Evolutionary conservation across 768 basidiomycete genomes (phyloP), one percentile per base, ranked within the genome.

Genomic region (Phanerochaete sordida): DNA sequence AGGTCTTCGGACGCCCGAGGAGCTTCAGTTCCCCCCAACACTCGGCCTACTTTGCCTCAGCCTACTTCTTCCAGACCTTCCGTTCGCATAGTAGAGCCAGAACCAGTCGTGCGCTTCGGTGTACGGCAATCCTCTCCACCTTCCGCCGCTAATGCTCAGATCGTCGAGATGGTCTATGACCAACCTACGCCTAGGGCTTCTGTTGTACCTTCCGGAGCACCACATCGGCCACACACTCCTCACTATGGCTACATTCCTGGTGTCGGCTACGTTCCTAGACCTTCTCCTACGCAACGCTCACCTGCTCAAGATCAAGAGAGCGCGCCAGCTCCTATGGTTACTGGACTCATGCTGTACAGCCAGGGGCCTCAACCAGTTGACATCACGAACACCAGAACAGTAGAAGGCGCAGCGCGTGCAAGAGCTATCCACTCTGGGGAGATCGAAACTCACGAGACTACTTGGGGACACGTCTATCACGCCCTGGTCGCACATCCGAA

Each of bases 341-440:
- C 58, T 39, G 37, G 43, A 30, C 62, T 63, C 23, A 55, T 49
- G 52, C 58, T 63, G 8, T 63, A 56, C 48, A 63, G 54, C 37
- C 58, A 48, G 23, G 15, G 11, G n/a, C 15, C 27, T 13, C 43
- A 46, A 48, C 28, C 35, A 3, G 30, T 35, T n/a, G 57, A 44
- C 37, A 19, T 43, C 31, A 30, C 26, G 9, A 30, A 23, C 13
- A 35, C 27, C 16, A 27, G 47, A 21, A 57, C 56, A 9, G 52
- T 62, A 1, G 61, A 62, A 43, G 56, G 48, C 11, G 61, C 61
- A 44, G 61, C 61, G n/a, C 56, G 61, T 8, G 61, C 48, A 9
- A 35, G 57, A 16, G 61, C 49, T n/a, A 50, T 62, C 23, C 30
- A 47, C 2, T 57, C 48, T 30, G 61, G 61, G 23, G 61, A 62